A percentile compares a stretch with the other conserved stretches of the same genome.
phyloP scores from a whole-genome alignment of 768 basidiomycete species.

The Auriculariales sp. region DNA sequence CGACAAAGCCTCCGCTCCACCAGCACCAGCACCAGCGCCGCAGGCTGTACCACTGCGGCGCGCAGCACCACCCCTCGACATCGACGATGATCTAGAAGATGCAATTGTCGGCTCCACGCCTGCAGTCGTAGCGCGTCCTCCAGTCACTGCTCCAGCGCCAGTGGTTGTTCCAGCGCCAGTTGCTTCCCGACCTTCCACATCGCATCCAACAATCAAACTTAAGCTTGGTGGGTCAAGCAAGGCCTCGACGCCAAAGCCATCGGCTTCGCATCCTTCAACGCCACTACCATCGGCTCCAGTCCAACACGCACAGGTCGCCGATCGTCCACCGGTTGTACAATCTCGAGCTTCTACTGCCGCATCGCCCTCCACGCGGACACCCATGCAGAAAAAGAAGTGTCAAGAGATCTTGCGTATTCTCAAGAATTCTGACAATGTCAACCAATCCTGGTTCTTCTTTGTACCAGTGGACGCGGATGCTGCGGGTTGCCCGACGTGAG shows the following conservation, averaged over 20 bases:
- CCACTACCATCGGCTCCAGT: not conserved
- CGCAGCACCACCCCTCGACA: not conserved
- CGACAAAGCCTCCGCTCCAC: constrained; percentile 14
- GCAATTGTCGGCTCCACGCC: not conserved
- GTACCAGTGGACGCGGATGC: constrained; percentile 69
- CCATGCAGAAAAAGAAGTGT: constrained; percentile 75
- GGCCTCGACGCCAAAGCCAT: constrained; percentile 18
- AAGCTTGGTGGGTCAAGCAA: not conserved
- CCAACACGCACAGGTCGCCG: not conserved
- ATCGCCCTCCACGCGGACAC: constrained; percentile 19
- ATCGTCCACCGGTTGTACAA: not conserved
- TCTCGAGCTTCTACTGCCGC: constrained; percentile 2
- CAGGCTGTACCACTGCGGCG: constrained; percentile 1
- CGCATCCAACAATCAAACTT: not conserved
- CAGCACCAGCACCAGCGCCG: constrained; percentile 14
- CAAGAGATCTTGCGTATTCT: constrained; percentile 49
- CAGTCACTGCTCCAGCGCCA: constrained; percentile 4
- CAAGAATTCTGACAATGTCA: constrained; percentile 39
- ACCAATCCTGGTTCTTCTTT: constrained; percentile 59
- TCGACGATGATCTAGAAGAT: constrained; percentile 3
- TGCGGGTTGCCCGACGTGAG: constrained; percentile 87
- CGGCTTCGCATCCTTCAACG: constrained; percentile 25
- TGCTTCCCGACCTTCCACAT: no score
- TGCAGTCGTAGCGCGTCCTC: constrained; percentile 10
- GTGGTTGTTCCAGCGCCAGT: constrained; percentile 13